A percentile compares a stretch with the other conserved stretches of the same genome.
Evolutionary conservation across 2,329 filamentous ascomycete genomes (phyloP).

Genomic region (Coleophoma eucalyptorum): DNA sequence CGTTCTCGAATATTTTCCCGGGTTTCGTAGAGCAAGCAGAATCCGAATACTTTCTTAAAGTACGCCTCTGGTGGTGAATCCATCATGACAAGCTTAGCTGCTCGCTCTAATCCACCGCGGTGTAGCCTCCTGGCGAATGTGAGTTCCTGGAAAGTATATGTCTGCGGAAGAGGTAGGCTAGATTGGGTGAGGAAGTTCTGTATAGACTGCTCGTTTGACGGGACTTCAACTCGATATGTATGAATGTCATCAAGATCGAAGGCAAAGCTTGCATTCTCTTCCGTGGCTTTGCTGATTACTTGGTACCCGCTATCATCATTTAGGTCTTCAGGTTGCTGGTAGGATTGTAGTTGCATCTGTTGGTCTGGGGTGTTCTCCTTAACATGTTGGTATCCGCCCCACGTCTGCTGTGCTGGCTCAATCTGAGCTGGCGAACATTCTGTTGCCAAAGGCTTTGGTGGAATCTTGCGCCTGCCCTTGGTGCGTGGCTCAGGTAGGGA

Average conservation of each 20-base stretch:
- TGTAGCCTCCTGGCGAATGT: constrained; percentile 71
- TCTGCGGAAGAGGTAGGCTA: constrained; percentile 40
- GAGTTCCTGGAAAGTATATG: constrained; percentile 59
- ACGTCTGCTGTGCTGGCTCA: constrained; percentile 6
- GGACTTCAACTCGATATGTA: constrained; percentile 21
- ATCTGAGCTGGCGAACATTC: background rate
- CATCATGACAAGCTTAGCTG: constrained; percentile 51
- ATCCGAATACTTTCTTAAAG: constrained; percentile 61
- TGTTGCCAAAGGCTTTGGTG: background rate
- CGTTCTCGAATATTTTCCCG: constrained; percentile 40
- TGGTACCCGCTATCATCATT: constrained; percentile 32
- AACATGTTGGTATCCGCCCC: constrained; percentile 21
- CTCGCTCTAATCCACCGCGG: constrained; percentile 60
- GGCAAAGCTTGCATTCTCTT: constrained; percentile 51
- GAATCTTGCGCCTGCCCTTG: background rate
- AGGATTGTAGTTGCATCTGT: constrained; percentile 7
- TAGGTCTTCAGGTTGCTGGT: background rate
- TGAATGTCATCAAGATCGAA: constrained; percentile 30
- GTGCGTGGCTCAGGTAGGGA: background rate
- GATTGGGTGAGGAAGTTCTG: constrained; percentile 24
- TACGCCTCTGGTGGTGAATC: constrained; percentile 37
- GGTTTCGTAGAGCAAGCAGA: constrained; percentile 60
- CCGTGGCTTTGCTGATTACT: constrained; percentile 46
- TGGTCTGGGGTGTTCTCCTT: constrained; percentile 5
- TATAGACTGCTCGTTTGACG: constrained; percentile 23